Percentiles rank a stretch among this genome's conserved stretches.
Conservation (phyloP, 257 asterid species). For the Solanum bukasovii region DNA sequence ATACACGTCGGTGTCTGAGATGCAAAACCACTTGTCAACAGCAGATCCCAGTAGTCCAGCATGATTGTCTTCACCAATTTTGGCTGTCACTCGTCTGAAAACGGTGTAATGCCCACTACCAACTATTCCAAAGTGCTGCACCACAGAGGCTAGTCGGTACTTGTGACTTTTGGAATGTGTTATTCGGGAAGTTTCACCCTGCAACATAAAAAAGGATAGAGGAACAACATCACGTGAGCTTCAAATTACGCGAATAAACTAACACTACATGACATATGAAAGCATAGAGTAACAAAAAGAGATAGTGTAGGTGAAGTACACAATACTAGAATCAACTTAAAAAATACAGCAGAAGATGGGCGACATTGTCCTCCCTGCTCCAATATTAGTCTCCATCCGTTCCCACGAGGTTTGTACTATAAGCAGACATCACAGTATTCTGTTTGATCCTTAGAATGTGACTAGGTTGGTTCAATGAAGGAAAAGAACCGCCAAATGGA, state of each 20-base stretch:
- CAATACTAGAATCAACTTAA: neutral
- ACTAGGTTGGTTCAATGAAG: neutral
- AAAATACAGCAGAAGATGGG: neutral
- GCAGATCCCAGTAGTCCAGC: slow-evolving; percentile 36
- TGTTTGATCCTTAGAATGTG: neutral
- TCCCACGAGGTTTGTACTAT: neutral
- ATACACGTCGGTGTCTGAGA: slow-evolving; percentile 69
- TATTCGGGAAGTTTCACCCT: slow-evolving; percentile 14
- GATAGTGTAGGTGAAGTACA: neutral
- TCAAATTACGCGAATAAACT: neutral
- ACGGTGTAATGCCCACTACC: slow-evolving; percentile 86
- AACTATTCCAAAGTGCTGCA: slow-evolving; percentile 69
- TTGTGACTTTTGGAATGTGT: slow-evolving; percentile 9
- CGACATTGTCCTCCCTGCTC: neutral
- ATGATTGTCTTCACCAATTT: slow-evolving; percentile 35
- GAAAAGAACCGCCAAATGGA: neutral
- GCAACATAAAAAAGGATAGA: neutral
- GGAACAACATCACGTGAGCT: neutral
- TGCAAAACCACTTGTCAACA: slow-evolving; percentile 64
- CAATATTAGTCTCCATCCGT: neutral
- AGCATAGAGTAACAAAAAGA: neutral
- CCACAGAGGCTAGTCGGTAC: slow-evolving; percentile 68
- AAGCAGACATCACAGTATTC: neutral
- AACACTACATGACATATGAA: neutral
- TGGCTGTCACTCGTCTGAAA: slow-evolving; percentile 53